Percentiles rank a stretch among this genome's conserved stretches.
Evolutionary conservation across 768 basidiomycete genomes (phyloP).

Genomic region (Mycena alexandri): DNA sequence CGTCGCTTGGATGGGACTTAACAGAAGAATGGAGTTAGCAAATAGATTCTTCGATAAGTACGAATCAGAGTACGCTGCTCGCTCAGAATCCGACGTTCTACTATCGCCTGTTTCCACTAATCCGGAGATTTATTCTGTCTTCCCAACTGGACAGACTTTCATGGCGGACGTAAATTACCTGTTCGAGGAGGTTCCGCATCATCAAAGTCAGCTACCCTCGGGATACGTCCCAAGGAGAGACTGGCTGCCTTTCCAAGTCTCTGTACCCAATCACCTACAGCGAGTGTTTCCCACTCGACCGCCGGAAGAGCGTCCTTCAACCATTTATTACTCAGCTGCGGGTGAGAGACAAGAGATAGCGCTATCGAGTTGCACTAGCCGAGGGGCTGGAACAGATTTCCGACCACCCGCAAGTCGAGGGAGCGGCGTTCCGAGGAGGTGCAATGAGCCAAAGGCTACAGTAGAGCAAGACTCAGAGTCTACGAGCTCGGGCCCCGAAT

Average conservation of each 20-base stretch:
- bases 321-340: not conserved
- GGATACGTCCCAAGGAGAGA: not conserved
- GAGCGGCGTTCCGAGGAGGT: no score
- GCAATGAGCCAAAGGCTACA: no score
- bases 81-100: no score
- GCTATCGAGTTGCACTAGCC: not conserved
- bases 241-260: fast-evolving
- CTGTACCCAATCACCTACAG: not conserved
- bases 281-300: not conserved
- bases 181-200: not conserved
- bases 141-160: not conserved
- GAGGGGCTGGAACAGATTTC: not conserved
- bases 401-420: not conserved
- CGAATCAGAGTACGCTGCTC: no score
- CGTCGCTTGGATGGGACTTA: no score
- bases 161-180: not conserved
- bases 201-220: not conserved
- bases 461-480: no score
- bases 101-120: no score
- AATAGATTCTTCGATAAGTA: no score
- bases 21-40: no score
- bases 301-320: not conserved
- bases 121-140: no score
- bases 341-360: not conserved
- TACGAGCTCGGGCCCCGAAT: no score